Evolutionary conservation across 164 flowering plant species (phyloP), one percentile per base, ranked within the genome.

Genomic region (Tetracentron sinense): DNA sequence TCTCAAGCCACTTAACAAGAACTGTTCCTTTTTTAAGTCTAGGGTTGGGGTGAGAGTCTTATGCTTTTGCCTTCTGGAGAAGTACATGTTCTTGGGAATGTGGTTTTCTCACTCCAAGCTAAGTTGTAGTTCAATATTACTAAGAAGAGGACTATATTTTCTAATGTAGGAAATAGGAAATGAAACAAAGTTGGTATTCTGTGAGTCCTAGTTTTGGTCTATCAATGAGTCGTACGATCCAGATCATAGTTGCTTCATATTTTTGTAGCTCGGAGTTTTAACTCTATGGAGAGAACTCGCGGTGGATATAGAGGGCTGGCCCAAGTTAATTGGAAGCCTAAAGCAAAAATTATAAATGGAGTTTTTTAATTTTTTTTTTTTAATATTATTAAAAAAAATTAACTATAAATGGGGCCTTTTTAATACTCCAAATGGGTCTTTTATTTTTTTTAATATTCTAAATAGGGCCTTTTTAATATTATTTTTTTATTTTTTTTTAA

Each of bases 21-120:
- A 23, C 21, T 44, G 33, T 55, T 44, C 53, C 64, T 56, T 16
- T 58, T 25, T 31, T 51, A 47, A 21, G 33, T 21, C 64, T 56
- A 63, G 63, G 47, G 72, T 57, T 56, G 26, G 52, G 52, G 62
- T 54, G 60, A 23, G 46, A 53, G 49, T 67, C 27, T 23, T 31
- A 66, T 20, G 52, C 53, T 28, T 60, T 60, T 77, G 58, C 69
- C 72, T 50, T 67, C 50, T 56, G 14, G 44, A 16, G 22, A 21
- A 51, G 42, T 61, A 51, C 66, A 69, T 71, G 72, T 72, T 73
- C 66, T 76, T 59, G 75, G 67, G 61, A 68, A 71, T 63, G 58
- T 21, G 64, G 62, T 65, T 62, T 50, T 27, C 48, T 51, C 54
- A 6, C 20, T 25, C 26, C 2, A 1, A 22, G 0, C 2, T 4